Percentiles rank a stretch among this genome's conserved stretches.
Evolutionary conservation across 164 flowering plant genomes (phyloP).

Genomic region (Cinnamomum chago): DNA sequence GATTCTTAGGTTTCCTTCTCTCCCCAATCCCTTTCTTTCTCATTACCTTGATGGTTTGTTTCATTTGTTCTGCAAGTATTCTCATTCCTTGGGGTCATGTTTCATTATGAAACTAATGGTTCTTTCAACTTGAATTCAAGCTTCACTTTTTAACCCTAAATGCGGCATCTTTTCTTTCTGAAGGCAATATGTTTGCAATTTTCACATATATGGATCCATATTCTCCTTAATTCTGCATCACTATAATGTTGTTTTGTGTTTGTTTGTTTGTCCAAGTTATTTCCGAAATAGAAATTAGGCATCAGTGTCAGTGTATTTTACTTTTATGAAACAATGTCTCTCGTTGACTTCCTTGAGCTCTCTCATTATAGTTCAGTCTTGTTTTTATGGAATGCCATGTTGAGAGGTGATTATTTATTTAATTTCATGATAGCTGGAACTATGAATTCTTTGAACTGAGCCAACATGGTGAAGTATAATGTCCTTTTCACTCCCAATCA

Average conservation of each 20-base stretch:
- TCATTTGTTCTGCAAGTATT: too few species aligned
- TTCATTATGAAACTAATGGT: background rate
- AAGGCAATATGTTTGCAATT: background rate
- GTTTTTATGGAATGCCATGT: too few species aligned
- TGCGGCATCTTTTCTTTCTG: background rate
- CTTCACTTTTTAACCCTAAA: too few species aligned
- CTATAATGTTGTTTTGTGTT: background rate
- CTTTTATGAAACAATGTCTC: too few species aligned
- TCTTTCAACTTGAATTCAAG: background rate
- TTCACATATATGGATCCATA: too few species aligned
- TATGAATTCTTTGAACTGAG: background rate
- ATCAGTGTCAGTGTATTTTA: too few species aligned
- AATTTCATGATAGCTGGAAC: background rate
- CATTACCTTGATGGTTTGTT: background rate
- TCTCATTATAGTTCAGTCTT: too few species aligned
- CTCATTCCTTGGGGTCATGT: background rate
- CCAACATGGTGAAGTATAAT: background rate
- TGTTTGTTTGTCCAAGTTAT: background rate
- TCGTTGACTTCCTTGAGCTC: too few species aligned
- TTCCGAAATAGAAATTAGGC: too few species aligned
- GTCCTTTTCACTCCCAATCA: background rate
- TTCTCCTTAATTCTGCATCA: too few species aligned
- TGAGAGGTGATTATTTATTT: background rate
- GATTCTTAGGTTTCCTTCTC: conserved; percentile 63
- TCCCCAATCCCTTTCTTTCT: background rate